A percentile compares a stretch with the other conserved stretches of the same genome.
These are phyloP conservation scores for Chytridium lagenaria DNA, from an alignment of 371 early-diverging fungal species.

Conservation along the genomic window DNA sequence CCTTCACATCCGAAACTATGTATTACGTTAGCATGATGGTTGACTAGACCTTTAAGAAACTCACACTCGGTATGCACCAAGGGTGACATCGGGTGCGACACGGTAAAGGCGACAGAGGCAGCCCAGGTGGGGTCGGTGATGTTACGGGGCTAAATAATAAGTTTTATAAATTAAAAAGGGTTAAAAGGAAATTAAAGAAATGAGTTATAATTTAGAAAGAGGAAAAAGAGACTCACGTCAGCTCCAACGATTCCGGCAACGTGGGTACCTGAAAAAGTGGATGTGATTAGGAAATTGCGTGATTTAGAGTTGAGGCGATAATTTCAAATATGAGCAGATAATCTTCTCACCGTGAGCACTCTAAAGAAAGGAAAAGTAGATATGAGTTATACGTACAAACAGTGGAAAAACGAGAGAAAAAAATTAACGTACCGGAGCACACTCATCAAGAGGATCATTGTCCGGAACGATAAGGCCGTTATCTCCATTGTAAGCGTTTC, in stretches of 20 bases:
- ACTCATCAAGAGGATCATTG: conserved; percentile 59
- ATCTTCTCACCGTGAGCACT: too few species aligned
- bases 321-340: too few species aligned
- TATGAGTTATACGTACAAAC: not conserved
- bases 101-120: conserved; percentile 31
- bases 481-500: conserved; percentile 31
- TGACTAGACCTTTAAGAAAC: conserved; percentile 47
- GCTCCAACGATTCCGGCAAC: conserved; percentile 66
- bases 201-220: too few species aligned
- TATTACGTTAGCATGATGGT: not conserved
- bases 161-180: too few species aligned
- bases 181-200: too few species aligned
- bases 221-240: too few species aligned
- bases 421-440: conserved; percentile 51
- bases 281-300: not conserved
- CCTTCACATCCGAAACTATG: conserved; percentile 63
- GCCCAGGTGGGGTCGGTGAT: conserved; percentile 22
- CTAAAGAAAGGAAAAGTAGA: conserved; percentile 53
- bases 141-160: too few species aligned
- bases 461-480: conserved; percentile 45
- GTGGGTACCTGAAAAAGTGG: conserved; percentile 53
- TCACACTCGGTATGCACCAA: conserved; percentile 48
- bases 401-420: conserved; percentile 41
- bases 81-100: conserved; percentile 45
- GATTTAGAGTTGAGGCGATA: conserved; percentile 26